Conservation (phyloP, 2,329 filamentous ascomycete genomes). For the Onygenales sp. region DNA sequence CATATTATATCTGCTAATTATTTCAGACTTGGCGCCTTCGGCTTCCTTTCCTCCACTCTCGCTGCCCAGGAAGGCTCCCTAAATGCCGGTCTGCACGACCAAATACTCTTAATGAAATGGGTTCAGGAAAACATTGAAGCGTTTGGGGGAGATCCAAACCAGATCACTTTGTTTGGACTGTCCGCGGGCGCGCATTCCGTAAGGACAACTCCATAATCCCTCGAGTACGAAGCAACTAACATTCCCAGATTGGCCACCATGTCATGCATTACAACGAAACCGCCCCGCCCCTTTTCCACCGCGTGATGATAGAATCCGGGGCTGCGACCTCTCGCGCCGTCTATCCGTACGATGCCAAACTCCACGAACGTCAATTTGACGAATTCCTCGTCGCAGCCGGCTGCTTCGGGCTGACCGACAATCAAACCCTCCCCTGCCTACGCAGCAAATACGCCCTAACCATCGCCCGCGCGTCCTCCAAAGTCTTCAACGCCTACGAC, state of each 20-base stretch:
- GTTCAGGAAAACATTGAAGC: slow-evolving; percentile 20
- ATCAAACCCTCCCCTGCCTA: slow-evolving; percentile 32
- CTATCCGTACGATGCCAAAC: slow-evolving; percentile 28
- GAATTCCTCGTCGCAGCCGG: slow-evolving; percentile 30
- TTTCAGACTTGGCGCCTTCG: slow-evolving; percentile 40
- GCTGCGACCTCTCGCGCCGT: slow-evolving; percentile 39
- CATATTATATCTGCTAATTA: background rate
- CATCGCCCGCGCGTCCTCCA: slow-evolving; percentile 32
- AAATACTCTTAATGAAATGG: slow-evolving; percentile 26
- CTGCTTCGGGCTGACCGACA: slow-evolving; percentile 19
- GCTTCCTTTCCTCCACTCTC: slow-evolving; percentile 54
- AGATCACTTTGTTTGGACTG: slow-evolving; percentile 30
- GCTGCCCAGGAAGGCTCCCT: slow-evolving; percentile 46
- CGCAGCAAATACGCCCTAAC: slow-evolving; percentile 27
- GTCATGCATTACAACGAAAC: slow-evolving; percentile 41
- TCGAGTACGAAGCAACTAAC: background rate
- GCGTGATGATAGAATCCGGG: slow-evolving; percentile 39
- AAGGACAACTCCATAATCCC: slow-evolving; percentile 11
- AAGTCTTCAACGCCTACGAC: slow-evolving; percentile 38
- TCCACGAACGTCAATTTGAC: slow-evolving; percentile 38
- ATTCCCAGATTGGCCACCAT: slow-evolving; percentile 55
- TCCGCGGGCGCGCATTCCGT: slow-evolving; percentile 46
- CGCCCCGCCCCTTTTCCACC: slow-evolving; percentile 31
- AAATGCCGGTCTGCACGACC: slow-evolving; percentile 28
- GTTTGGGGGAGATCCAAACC: slow-evolving; percentile 20